Percentiles rank a stretch among this genome's conserved stretches.
Conservation (phyloP, 805 yeast species). For the Candida ipomoeae region DNA sequence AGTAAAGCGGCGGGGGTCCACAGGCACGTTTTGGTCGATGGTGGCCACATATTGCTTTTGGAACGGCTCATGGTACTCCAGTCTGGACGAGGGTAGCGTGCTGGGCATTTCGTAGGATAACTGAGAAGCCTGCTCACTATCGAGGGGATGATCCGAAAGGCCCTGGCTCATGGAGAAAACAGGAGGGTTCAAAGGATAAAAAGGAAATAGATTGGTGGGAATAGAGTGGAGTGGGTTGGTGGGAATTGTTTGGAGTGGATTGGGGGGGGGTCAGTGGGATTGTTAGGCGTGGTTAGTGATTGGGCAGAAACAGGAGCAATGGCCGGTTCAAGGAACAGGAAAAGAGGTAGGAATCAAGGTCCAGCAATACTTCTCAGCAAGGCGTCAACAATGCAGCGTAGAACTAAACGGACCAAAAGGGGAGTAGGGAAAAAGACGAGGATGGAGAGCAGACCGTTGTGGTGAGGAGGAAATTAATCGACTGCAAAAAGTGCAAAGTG, state of each 20-base stretch:
- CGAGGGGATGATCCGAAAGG: conserved; percentile 8
- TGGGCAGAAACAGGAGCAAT: neutral
- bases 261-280: neutral
- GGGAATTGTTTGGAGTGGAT: neutral
- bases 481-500: conserved; percentile 17
- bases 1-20: neutral
- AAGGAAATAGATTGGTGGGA: neutral
- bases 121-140: conserved; percentile 9
- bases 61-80: neutral
- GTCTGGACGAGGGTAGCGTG: conserved; percentile 5
- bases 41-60: neutral
- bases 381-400: neutral
- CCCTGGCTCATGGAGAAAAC: conserved; percentile 7
- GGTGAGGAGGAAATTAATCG: conserved; percentile 7
- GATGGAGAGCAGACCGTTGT: neutral
- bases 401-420: neutral
- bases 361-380: neutral
- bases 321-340: too few species aligned
- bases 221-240: neutral
- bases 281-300: neutral
- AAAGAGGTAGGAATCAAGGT: too few species aligned
- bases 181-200: neutral
- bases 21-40: neutral
- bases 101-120: conserved; percentile 2
- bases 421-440: too few species aligned